Base-by-base conservation (phyloP, 345 rosid genomes). In the Reutealis trisperma region DNA sequence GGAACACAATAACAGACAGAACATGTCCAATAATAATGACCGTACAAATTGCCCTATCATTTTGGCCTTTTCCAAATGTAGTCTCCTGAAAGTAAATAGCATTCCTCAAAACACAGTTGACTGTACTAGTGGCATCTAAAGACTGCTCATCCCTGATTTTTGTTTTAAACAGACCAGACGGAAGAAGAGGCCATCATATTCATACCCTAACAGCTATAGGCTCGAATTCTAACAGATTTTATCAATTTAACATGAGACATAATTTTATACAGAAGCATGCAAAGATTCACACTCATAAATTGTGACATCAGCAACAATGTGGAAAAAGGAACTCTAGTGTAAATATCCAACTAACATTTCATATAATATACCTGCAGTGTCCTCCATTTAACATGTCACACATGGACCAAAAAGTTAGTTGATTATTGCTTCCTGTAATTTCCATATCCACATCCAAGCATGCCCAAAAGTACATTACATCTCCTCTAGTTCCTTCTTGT, bases 351-450 rank as follows among this genome's bases (percentile, higher is more conserved):
- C 54, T 22, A 16, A 19, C 22, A 59, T 30, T 52, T 16, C 59
- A 78, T 27, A 30, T 16, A 57, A 69, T 44, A 63, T 73, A 82
- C 84, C 84, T 78, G 84, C 84, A 82, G 57, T 21, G 78, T 34
- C 82, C 82, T 70, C 75, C 84, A 78, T 82, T 82, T 65, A 82
- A 64, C 32, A 75, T 49, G 73, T 82, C 84, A 65, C 84, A 82
- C 76, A 82, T 74, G 45, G 84, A 78, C 84, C 84, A 82, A 62
- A 82, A 82, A 6, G 78, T 64, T 9, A 78, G 79, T n/a, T 74
- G 59, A 41, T 32, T 55, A 57, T 60, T 74, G 73, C 69, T 59
- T 59, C 76, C 76, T 5, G 68, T 67, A 61, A 74, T 78, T 63
- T 75, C 81, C 64, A 59, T 24, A 75, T 69, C 79, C 73, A 59